Evolutionary conservation across 306 rosid genomes (phyloP).

Genomic region (Malus fusca): DNA sequence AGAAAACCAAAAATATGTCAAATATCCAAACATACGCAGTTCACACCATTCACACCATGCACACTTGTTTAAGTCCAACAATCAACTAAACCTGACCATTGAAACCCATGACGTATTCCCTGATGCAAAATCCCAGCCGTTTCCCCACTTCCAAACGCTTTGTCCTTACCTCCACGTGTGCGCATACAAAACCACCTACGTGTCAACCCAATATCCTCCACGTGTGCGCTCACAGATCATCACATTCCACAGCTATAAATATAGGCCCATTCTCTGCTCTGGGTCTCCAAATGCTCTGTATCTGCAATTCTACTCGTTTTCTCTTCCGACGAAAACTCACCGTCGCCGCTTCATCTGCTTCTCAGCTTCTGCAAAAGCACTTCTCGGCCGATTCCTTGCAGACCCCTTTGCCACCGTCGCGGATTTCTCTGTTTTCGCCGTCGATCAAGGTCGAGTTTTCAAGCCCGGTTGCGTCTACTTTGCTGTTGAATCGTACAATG

Average conservation of each 20-base stretch:
- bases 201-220: not conserved
- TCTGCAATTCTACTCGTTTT: constrained; percentile 23
- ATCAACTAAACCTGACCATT: not conserved
- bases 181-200: not conserved
- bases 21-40: not conserved
- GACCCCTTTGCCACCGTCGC: not conserved
- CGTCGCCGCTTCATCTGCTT: constrained; percentile 18
- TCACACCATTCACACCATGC: not conserved
- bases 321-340: constrained; percentile 10
- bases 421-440: constrained; percentile 4
- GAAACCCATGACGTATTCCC: not conserved
- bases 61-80: not conserved
- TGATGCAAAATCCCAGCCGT: constrained; percentile 3
- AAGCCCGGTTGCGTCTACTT: constrained; percentile 2
- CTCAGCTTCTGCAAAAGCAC: not conserved
- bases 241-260: not conserved
- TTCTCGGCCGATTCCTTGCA: constrained; percentile 3
- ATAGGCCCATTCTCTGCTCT: rapidly evolving
- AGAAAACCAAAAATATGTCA: not conserved
- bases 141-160: not conserved
- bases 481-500: constrained; percentile 37
- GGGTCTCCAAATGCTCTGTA: constrained; percentile 23
- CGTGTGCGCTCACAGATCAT: not conserved
- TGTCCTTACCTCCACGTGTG: constrained; percentile 7
- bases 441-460: constrained; percentile 3